A percentile compares a stretch with the other conserved stretches of the same genome.
Conservation (phyloP, 768 basidiomycete species). For the Tulasnella sp. region DNA sequence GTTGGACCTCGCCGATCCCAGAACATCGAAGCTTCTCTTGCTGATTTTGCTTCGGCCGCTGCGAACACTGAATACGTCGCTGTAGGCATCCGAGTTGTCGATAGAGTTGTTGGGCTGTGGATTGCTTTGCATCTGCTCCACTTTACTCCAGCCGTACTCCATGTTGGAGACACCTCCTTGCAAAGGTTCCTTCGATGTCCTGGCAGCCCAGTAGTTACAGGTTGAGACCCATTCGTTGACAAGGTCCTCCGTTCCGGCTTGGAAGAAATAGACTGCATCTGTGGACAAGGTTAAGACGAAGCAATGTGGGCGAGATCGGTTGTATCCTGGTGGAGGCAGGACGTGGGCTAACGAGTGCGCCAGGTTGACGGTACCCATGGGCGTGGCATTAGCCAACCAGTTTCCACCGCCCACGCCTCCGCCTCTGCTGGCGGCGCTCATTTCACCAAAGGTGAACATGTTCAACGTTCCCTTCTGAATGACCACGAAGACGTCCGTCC, state of each 20-base stretch:
- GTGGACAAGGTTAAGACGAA: slow-evolving; percentile 88
- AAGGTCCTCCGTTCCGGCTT: slow-evolving; percentile 97
- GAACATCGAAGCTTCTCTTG: slow-evolving; percentile 64
- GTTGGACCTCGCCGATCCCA: slow-evolving; percentile 59
- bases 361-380: slow-evolving; percentile 77
- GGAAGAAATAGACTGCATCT: slow-evolving; percentile 95
- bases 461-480: slow-evolving; percentile 90
- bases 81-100: slow-evolving; percentile 42
- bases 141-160: slow-evolving; percentile 97
- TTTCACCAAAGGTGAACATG: slow-evolving; percentile 92
- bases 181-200: slow-evolving; percentile 91
- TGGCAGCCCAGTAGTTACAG: slow-evolving; percentile 99
- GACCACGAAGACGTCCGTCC: slow-evolving; percentile 95
- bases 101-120: slow-evolving; percentile 41
- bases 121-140: slow-evolving; percentile 45
- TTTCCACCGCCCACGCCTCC: slow-evolving; percentile 90
- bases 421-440: slow-evolving; percentile 40
- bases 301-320: slow-evolving; percentile 83
- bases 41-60: slow-evolving; percentile 73
- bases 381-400: slow-evolving; percentile 88
- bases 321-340: slow-evolving; percentile 89
- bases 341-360: slow-evolving; percentile 85
- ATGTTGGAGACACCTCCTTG: slow-evolving; percentile 97
- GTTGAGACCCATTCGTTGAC: slow-evolving; percentile 98
- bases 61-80: slow-evolving; percentile 68